phyloP scores from a whole-genome alignment of 768 basidiomycete species.

The Austroboletus festivus region DNA sequence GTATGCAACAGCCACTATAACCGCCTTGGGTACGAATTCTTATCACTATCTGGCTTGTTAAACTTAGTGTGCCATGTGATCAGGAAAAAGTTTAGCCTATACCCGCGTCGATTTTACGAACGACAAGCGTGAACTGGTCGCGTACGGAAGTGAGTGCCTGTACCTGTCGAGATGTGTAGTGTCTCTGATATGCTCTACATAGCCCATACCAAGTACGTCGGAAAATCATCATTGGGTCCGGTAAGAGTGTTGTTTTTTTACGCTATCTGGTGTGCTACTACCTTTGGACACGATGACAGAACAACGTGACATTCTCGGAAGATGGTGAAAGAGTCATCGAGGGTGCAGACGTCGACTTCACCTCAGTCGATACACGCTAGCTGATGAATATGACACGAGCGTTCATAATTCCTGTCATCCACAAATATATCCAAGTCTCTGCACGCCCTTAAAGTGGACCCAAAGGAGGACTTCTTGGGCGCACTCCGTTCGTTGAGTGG shows the following conservation, averaged over 20 bases:
- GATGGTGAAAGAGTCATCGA: slow-evolving; percentile 73
- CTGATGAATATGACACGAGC: no score
- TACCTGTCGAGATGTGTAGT: no score
- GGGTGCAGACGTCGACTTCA: slow-evolving; percentile 32
- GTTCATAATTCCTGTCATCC: not conserved
- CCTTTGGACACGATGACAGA: slow-evolving; percentile 35
- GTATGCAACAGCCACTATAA: slow-evolving; percentile 60
- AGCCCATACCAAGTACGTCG: slow-evolving; percentile 88
- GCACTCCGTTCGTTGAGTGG: no score
- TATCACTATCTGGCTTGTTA: not conserved
- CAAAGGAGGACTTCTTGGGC: no score
- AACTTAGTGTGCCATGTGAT: not conserved
- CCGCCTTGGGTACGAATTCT: slow-evolving; percentile 55
- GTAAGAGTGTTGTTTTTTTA: slow-evolving; percentile 25
- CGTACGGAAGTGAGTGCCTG: slow-evolving; percentile 70
- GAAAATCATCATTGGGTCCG: slow-evolving; percentile 52
- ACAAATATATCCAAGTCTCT: no score
- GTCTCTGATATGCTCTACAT: slow-evolving; percentile 1
- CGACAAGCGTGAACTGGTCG: slow-evolving; percentile 63
- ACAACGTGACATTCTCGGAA: slow-evolving; percentile 74
- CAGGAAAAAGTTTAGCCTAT: slow-evolving; percentile 78
- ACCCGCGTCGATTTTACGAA: slow-evolving; percentile 76
- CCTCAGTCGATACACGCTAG: not conserved
- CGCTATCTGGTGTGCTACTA: not conserved
- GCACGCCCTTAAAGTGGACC: no score